Base-by-base conservation (phyloP, 371 early-diverging fungal species). In the Mucor irregularis region DNA sequence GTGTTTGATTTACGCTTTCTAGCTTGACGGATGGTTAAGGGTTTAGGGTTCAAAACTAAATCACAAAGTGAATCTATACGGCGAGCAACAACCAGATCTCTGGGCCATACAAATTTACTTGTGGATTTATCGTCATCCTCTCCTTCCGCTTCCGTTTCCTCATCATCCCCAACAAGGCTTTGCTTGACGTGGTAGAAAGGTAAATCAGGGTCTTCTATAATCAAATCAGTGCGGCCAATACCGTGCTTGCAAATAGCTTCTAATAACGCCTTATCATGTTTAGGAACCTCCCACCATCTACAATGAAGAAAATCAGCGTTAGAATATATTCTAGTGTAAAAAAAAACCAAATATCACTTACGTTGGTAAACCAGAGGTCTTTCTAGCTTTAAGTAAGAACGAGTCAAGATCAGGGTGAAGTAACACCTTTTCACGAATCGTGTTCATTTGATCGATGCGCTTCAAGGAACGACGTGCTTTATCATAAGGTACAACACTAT, bases 201-300 rank as follows among this genome's bases (percentile, higher is more conserved):
- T n/a, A 85, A 62, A 10, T 78, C 76, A 16, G 69, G 74, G 62
- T 91, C 92, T 42, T 79, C 78, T 14, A 88, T 73, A 53, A 90
- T 78, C 29, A 88, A 58, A 61, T 92, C 92, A 45, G 71, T 71
- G 6, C 92, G 78, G 21, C 78, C 78, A 29, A 88, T 67, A 21
- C 94, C 94, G 65, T 89, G 90, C 39, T 80, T 80, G 17, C 86
- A 84, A 30, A 92, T 73, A 0, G 85, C 91, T 25, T 75, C 71
- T 55, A 92, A 56, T 28, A 92, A 83, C 13, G 84, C 83, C 33
- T 74, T 73, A 58, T 92, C 93, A 61, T 91, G 88, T 3, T 64
- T 57, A 22, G 80, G 83, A 0, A 76, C 78, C 50, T 79, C 67
- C 88, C 91, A 90, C 89, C 91, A 92, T 19, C 83, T 85, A 37